Evolutionary conservation across 2,329 filamentous ascomycete species (phyloP), one percentile per base, ranked within the genome.

Genomic region (Sporothrix pallida): DNA sequence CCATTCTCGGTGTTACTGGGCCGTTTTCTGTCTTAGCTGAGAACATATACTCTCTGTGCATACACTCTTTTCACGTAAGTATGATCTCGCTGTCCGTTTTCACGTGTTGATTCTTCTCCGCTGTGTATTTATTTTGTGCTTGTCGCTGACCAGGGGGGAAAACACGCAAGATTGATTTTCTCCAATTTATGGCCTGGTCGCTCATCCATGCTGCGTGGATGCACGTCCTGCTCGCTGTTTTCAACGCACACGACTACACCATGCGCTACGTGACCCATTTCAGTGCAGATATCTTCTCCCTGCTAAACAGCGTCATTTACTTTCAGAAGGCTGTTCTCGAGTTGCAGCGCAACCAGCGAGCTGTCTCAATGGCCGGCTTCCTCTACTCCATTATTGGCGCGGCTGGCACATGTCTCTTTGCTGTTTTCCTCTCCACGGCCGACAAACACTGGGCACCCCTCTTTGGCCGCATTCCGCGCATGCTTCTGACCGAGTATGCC

Each of bases 181-280:
- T 73, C 50, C 71, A 73, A 58, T 73, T 73, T 63, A 73, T 73
- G 63, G 71, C 71, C 6, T 73, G 71, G 63, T 48, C 71, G 15
- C n/a, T 73, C 63, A 73, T 73, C 8, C 71, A 73, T n/a, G 63
- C 71, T 13, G 62, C 71, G 15, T 73, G 71, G 71, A 37, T 73
- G 31, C 71, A 73, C 26, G 60, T 46, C 17, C 63, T 73, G 7
- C 71, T 73, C 13, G 71, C 71, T 17, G 48, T 73, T n/a, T 69
- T 73, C 17, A 73, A 73, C 46, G 71, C 71, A 3, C 71, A 73
- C 26, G 71, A 73, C 42, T 73, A 73, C 26, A 73, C 71, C 17
- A 73, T 73, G 71, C 71, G 52, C 31, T 73, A 73, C 46, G 65
- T 73, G 23, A 73, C 71, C 7, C 62, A 73, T 54, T 73, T 73